Conservation (phyloP, 1,139 yeast genomes). For the Nadsonia starkeyi-henricii region DNA sequence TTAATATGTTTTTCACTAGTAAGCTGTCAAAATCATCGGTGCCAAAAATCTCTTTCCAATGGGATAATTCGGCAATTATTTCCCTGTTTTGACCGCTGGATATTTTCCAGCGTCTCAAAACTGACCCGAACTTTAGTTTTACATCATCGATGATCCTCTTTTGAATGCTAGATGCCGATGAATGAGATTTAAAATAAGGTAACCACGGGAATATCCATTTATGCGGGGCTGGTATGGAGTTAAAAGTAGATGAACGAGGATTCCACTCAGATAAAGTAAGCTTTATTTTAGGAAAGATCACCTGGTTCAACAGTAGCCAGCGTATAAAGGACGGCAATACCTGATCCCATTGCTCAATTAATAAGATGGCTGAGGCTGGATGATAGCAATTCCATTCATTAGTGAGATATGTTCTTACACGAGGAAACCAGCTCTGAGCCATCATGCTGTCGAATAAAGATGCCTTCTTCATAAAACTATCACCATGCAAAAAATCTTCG, state of each 20-base stretch:
- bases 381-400: constrained; percentile 24
- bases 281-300: constrained; percentile 27
- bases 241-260: constrained; percentile 11
- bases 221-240: constrained; percentile 18
- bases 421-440: constrained; percentile 24
- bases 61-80: constrained; percentile 20
- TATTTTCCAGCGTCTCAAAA: constrained; percentile 26
- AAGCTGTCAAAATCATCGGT: constrained; percentile 17
- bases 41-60: constrained; percentile 29
- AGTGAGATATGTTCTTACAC: constrained; percentile 19
- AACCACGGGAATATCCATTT: constrained; percentile 36
- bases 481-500: neutral
- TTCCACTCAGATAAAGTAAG: constrained; percentile 26
- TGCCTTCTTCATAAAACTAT: constrained; percentile 5
- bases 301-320: constrained; percentile 18
- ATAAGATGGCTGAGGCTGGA: constrained; percentile 18
- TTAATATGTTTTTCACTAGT: constrained; percentile 20
- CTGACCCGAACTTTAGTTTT: constrained; percentile 19
- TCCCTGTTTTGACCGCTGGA: constrained; percentile 11
- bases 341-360: constrained; percentile 31
- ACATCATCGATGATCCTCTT: constrained; percentile 19
- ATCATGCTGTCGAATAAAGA: constrained; percentile 25
- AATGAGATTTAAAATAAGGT: constrained; percentile 18
- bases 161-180: constrained; percentile 5
- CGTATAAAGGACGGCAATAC: constrained; percentile 25